Base-by-base conservation (phyloP, 2,329 filamentous ascomycete genomes). In the Nemania abortiva region DNA sequence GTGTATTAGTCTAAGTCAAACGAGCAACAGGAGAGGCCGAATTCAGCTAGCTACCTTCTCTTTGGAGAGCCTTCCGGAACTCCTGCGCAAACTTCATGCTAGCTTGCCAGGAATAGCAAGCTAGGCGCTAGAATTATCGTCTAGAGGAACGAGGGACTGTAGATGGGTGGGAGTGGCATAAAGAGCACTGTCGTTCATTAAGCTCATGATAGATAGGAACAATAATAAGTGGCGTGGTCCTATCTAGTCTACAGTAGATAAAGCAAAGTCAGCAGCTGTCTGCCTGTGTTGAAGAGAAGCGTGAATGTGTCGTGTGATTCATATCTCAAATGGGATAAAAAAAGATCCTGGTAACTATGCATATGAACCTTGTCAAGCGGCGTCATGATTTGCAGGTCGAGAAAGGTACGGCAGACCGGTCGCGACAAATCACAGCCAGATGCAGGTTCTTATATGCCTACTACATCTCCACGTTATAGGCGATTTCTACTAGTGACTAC, bases 31-130 rank as follows among this genome's bases (percentile, higher is more conserved):
- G 24, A 11, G 13, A 27, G 22, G 34, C 1, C 22, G 29, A 27
- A 47, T 5, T 39, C n/a, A 73, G 74, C 57, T 72, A 73, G 74
- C 57, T 72, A 85, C 84, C 82, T 80, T 93, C 91, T 72, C 84
- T 87, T 71, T 88, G 84, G 70, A 97, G 85, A 58, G 87, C 86
- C 74, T 91, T 87, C 77, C 90, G 89, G 79, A 94, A 96, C 76
- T 90, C 88, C 78, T 92, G 92, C 31, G 90, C 93, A 81, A 97
- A 97, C 85, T 97, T 97, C 94, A 97, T 97, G 60, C 63, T 65
- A 63, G 56, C 22, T 42, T 11, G 20, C 15, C 7, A 15, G 18
- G 15, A 24, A 1, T 24, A 18, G 39, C 27, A 54, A n/a, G 50
- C 50, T 34, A 13, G 42, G 18, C 22, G 52, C 18, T 27, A 18